These are phyloP conservation scores for Backusella tuberculispora DNA, from an alignment of 192 early-diverging fungal genomes.

Conservation along the genomic window DNA sequence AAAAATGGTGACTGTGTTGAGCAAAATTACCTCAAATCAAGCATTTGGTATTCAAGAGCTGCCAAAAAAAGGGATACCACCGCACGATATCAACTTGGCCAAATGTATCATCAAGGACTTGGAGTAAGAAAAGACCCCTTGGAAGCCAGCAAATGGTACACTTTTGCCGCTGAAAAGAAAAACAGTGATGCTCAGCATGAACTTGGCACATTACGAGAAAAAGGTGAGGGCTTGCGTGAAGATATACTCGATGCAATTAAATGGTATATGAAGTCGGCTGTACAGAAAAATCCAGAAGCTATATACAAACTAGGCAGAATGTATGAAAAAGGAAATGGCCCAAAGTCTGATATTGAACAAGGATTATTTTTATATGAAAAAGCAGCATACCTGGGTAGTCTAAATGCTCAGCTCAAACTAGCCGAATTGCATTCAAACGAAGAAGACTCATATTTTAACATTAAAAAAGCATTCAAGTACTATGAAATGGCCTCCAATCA, in stretches of 20 bases:
- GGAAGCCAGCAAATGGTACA: background rate
- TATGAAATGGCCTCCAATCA: constrained; percentile 25
- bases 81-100: constrained; percentile 29
- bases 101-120: constrained; percentile 18
- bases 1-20: background rate
- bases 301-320: background rate
- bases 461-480: constrained; percentile 29
- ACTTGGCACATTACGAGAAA: background rate
- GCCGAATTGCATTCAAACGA: background rate
- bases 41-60: constrained; percentile 42
- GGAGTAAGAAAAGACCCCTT: constrained; percentile 12
- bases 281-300: background rate
- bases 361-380: background rate
- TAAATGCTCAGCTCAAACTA: background rate
- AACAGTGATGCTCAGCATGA: background rate
- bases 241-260: background rate
- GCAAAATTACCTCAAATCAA: background rate
- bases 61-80: constrained; percentile 24
- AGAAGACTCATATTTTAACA: constrained; percentile 21
- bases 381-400: background rate
- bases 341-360: background rate
- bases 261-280: background rate
- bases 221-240: background rate
- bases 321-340: background rate
- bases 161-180: background rate